A percentile compares a stretch with the other conserved stretches of the same genome.
phyloP scores from a whole-genome alignment of 805 yeast species.

The Babjeviella inositovora region DNA sequence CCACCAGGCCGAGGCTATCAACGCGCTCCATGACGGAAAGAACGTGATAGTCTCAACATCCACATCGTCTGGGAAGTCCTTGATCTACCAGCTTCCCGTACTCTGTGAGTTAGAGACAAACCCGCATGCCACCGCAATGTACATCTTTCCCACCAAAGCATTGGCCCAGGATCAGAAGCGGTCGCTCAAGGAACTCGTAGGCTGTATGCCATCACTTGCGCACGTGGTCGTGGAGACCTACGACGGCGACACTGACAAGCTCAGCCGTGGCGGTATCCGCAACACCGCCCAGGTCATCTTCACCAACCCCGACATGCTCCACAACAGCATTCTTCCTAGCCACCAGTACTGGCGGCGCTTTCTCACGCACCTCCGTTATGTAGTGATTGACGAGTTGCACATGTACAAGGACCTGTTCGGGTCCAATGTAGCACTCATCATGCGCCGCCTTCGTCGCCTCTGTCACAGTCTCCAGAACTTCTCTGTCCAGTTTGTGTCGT shows the following conservation, averaged over 20 bases:
- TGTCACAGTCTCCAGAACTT: conserved; percentile 34
- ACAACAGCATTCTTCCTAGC: conserved; percentile 68
- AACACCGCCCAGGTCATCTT: conserved; percentile 63
- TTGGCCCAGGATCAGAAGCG: conserved; percentile 93
- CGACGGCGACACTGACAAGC: conserved; percentile 82
- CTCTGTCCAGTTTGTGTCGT: conserved; percentile 57
- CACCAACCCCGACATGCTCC: conserved; percentile 92
- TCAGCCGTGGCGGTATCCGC: conserved; percentile 35
- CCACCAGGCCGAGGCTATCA: conserved; percentile 74
- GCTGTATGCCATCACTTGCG: conserved; percentile 24
- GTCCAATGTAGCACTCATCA: conserved; percentile 72
- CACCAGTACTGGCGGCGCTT: conserved; percentile 64
- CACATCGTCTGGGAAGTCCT: conserved; percentile 91
- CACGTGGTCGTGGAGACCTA: conserved; percentile 55
- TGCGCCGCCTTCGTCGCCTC: conserved; percentile 65
- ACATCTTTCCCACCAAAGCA: conserved; percentile 93
- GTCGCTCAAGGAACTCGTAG: conserved; percentile 45
- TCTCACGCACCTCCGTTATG: conserved; percentile 43
- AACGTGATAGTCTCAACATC: conserved; percentile 87
- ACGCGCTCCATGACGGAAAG: conserved; percentile 32
- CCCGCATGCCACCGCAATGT: conserved; percentile 50
- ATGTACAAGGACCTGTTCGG: conserved; percentile 87
- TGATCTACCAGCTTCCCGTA: conserved; percentile 83
- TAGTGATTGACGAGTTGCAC: conserved; percentile 79
- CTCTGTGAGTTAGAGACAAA: conserved; percentile 26